Evolutionary conservation across 2,329 filamentous ascomycete genomes (phyloP), one percentile per base, ranked within the genome.

Genomic region (Cordyceps tenuipes): DNA sequence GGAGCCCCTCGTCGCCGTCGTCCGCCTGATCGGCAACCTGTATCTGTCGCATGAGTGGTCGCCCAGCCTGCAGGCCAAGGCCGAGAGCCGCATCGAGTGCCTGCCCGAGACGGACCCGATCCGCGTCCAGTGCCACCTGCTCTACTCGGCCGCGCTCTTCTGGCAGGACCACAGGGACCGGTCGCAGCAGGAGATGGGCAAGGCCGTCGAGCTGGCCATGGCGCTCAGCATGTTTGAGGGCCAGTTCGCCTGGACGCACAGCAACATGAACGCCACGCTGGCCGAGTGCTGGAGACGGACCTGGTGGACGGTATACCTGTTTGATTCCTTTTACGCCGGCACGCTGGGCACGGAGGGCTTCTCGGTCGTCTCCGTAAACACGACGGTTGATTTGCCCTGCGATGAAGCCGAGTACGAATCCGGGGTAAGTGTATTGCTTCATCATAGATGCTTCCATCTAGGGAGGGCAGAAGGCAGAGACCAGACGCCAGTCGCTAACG

Each of bases 251-350:
- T 64, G 73, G 2, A 65, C 70, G 4, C 71, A 82, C 63, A 76
- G 79, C 15, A 70, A 74, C 17, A 75, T 76, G 4, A 77, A 84
- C 62, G 70, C 76, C 2, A 61, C 70, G 1, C 23, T 72, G 34
- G 79, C 81, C 57, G 86, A 89, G 67, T 82, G 78, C 63, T 79
- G 84, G 74, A 78, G 86, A 50, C 77, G 86, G 55, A 89, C 86
- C 1, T 89, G 86, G 86, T 89, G 86, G 86, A 81, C 82, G 65
- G 71, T 89, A 54, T 87, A 82, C 65, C 77, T 82, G 17, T 74
- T 82, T 4, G 86, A 88, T 67, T 82, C 80, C 0, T 70, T 67
- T n/a, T 72, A 71, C 10, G 68, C 69, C 0, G 72, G 67, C 0
- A 75, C 71, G 0, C 39, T 68, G 26, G 66, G 71, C 0, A 66